Conservation (phyloP, 805 yeast species). For the Wickerhamomyces silvicola region DNA sequence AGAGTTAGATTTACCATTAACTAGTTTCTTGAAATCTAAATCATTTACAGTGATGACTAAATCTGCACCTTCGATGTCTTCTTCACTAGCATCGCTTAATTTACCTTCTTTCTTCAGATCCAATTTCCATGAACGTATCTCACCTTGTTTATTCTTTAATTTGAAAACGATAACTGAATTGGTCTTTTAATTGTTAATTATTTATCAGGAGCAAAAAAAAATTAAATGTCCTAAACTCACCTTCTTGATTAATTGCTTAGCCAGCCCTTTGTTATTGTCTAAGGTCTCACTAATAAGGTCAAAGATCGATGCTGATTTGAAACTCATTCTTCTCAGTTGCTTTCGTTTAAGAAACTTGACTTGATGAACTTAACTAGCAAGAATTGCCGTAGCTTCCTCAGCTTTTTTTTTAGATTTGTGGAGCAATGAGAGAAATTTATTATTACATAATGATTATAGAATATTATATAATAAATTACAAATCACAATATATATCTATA, state of each 20-base stretch:
- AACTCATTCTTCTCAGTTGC: no score
- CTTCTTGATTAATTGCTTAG: constrained; percentile 17
- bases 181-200: constrained; percentile 28
- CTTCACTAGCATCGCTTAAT: constrained; percentile 32
- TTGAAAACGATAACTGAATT: constrained; percentile 61
- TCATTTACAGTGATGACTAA: constrained; percentile 62
- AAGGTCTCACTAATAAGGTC: constrained; percentile 16
- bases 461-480: no score
- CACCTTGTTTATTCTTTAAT: constrained; percentile 49
- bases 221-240: no score
- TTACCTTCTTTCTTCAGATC: constrained; percentile 60
- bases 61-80: constrained; percentile 46
- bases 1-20: constrained; percentile 74
- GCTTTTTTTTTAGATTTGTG: no score
- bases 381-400: no score
- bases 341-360: no score
- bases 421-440: no score
- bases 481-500: no score
- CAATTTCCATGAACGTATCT: constrained; percentile 56
- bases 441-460: no score
- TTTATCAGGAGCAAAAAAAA: no score
- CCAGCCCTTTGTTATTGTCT: constrained; percentile 9
- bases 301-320: constrained; percentile 21
- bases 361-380: no score
- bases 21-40: constrained; percentile 62